Evolutionary conservation across 345 rosid species (phyloP).

Genomic region (Heritiera fomes): DNA sequence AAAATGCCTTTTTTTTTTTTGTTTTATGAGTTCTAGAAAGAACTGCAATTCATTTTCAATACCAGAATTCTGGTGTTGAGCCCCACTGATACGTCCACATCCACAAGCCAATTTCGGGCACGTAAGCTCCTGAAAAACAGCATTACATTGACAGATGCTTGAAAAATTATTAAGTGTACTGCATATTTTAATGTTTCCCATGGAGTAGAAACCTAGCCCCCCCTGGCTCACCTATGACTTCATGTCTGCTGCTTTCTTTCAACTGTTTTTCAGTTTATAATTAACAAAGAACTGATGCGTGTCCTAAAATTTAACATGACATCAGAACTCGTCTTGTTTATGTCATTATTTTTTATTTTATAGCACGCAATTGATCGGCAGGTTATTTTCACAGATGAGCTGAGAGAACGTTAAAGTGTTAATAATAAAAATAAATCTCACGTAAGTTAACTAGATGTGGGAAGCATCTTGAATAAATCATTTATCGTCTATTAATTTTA

Average conservation of each 20-base stretch:
- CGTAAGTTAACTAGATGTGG: too few relatives aligned
- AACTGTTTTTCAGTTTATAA: not conserved
- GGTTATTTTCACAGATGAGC: too few relatives aligned
- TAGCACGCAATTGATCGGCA: too few relatives aligned
- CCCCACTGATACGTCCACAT: not conserved
- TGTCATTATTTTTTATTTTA: not conserved
- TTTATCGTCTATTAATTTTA: too few relatives aligned
- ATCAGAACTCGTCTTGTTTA: too few relatives aligned
- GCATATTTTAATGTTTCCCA: not conserved
- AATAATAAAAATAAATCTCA: too few relatives aligned
- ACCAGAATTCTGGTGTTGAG: not conserved
- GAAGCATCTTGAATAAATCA: too few relatives aligned
- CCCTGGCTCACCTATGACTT: not conserved
- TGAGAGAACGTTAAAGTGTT: too few relatives aligned
- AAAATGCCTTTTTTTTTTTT: not conserved
- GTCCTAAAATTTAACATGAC: too few relatives aligned
- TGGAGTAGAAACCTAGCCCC: not conserved
- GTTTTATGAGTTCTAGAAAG: not conserved
- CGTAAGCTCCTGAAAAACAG: not conserved
- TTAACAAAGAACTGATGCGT: not conserved
- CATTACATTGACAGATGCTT: not conserved
- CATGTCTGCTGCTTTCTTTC: not conserved
- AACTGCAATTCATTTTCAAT: not conserved
- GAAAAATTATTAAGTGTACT: not conserved
- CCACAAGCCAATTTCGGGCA: not conserved